These are phyloP conservation scores for Nymphaea thermarum DNA, from an alignment of 164 flowering plant species.

Conservation along the genomic window DNA sequence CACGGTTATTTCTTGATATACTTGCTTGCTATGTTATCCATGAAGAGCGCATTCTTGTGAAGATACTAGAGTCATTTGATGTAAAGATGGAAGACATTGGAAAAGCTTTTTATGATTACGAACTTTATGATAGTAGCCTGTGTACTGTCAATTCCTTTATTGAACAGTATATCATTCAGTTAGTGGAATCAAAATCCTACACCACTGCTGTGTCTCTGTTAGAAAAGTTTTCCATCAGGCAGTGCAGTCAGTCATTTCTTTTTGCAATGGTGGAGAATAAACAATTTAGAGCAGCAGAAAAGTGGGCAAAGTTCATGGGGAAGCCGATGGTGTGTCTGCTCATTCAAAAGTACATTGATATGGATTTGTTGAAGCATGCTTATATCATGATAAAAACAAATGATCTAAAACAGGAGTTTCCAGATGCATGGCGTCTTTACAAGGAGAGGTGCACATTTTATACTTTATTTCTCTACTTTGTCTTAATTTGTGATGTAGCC, in stretches of 20 bases:
- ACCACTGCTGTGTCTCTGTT: conserved; percentile 53
- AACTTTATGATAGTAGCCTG: conserved; percentile 15
- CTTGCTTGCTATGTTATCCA: conserved; percentile 31
- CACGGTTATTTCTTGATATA: conserved; percentile 43
- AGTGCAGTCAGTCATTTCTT: conserved; percentile 56
- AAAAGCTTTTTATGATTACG: conserved; percentile 23
- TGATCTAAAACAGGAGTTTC: conserved; percentile 60
- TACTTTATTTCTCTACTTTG: background rate
- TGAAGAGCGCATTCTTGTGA: conserved; percentile 47
- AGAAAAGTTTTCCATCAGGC: conserved; percentile 60
- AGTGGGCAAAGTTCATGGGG: conserved; percentile 92
- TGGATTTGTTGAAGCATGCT: conserved; percentile 51
- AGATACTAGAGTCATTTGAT: conserved; percentile 58
- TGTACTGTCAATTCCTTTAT: conserved; percentile 34
- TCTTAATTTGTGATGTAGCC: background rate
- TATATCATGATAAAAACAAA: conserved; percentile 60
- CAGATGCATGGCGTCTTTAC: conserved; percentile 47
- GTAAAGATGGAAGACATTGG: conserved; percentile 38
- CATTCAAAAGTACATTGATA: conserved; percentile 47
- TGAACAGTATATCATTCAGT: conserved; percentile 37
- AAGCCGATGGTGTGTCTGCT: conserved; percentile 59
- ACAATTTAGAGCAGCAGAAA: conserved; percentile 75
- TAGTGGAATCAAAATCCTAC: conserved; percentile 59
- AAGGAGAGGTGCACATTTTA: conserved; percentile 52
- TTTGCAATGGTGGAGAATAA: conserved; percentile 40